Evolutionary conservation across 2,329 filamentous ascomycete species (phyloP), one percentile per base, ranked within the genome.

Genomic region (Monilinia polystroma): DNA sequence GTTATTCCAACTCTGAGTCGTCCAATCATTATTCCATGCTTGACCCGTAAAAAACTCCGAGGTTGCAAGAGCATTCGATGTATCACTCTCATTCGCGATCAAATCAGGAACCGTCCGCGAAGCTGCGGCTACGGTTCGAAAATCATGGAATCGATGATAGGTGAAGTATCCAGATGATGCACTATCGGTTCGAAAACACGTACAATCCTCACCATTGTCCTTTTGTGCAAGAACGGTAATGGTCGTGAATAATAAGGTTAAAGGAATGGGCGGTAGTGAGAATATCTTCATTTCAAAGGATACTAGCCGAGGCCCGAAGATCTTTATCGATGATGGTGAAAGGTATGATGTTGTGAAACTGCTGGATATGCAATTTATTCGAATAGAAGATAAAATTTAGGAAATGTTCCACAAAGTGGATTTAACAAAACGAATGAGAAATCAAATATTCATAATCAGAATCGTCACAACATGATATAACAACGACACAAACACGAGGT

Each of bases 121-220:
- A 29, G 53, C 63, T 26, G 56, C 45, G 10, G 66, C 56, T 6
- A 75, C 52, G 43, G 73, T 71, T 47, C 74, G 65, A 65, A 68
- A 75, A 60, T 75, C 74, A 52, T 72, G 70, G 60, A 75, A 75
- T n/a, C 72, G 68, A 41, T 75, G 73, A 54, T 70, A 71, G 32
- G 68, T 69, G 62, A 74, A 75, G 58, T 75, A 74, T 29, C 70
- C 71, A n/a, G 63, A 62, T 2, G 74, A 73, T 1, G 72, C 67
- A 35, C 67, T 70, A 65, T 73, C 73, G 6, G 74, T 75, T 26
- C 63, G 70, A 47, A 74, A 75, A 58, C 74, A 75, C 20, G 69
- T 68, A 58, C 73, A 75, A 49, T 69, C 71, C 32, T 72, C 66
- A 10, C 66, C 73, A 55, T 73, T 74, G 32, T 74, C 71, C 23